Conservation (phyloP, 108 stramenopile species). For the Skeletonema costatum region DNA sequence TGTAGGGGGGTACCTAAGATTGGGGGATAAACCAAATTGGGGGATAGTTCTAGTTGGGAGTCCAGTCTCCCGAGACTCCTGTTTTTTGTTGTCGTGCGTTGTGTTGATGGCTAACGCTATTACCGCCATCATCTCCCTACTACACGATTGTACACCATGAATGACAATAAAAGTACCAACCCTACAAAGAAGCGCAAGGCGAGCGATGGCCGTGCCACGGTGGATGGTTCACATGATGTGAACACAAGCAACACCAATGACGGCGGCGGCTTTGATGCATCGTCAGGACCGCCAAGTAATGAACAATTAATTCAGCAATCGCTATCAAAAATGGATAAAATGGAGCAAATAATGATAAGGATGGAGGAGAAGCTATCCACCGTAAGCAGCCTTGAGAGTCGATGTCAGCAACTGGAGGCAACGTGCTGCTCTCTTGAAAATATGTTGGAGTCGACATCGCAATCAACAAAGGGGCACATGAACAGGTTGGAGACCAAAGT, state of each 20-base stretch:
- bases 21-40: no score
- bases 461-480: not conserved
- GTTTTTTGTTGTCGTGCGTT: no score
- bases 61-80: no score
- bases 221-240: not conserved
- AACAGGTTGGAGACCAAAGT: not conserved
- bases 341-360: not conserved
- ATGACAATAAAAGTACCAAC: not conserved
- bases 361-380: not conserved
- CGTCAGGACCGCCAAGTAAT: no score
- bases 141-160: not conserved
- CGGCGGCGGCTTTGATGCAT: no score
- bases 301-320: no score
- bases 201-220: not conserved
- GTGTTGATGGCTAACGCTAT: no score
- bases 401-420: not conserved
- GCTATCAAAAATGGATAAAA: no score
- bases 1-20: no score
- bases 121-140: no score
- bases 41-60: no score
- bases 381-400: not conserved
- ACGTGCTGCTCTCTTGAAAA: not conserved
- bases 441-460: not conserved
- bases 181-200: not conserved
- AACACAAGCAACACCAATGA: not conserved